A percentile compares a stretch with the other conserved stretches of the same genome.
These are phyloP conservation scores for Tricholoma saponaceum DNA, from an alignment of 768 basidiomycete genomes.

Conservation along the genomic window DNA sequence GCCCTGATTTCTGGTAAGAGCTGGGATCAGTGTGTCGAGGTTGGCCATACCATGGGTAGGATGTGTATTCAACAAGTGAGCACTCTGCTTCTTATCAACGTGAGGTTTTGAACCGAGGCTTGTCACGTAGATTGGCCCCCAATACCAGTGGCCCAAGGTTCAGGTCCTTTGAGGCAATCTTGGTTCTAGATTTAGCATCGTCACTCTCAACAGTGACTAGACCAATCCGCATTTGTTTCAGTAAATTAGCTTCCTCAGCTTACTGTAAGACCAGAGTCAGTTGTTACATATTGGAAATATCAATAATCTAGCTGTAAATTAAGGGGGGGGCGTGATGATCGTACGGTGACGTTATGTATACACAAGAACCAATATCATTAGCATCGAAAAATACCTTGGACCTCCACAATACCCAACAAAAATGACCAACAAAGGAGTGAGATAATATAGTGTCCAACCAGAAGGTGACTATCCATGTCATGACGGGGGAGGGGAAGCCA, in stretches of 20 bases:
- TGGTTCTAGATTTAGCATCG: slow-evolving; percentile 14
- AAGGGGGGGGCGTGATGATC: background rate
- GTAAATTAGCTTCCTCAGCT: slow-evolving; percentile 15
- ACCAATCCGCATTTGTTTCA: slow-evolving; percentile 1
- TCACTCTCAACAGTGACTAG: slow-evolving; percentile 24
- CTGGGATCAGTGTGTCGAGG: slow-evolving; percentile 72
- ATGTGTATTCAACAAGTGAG: slow-evolving; percentile 82
- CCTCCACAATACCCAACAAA: slow-evolving; percentile 4
- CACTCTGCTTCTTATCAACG: background rate
- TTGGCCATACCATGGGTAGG: slow-evolving; percentile 81
- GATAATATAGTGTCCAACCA: background rate
- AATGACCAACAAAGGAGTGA: slow-evolving; percentile 4
- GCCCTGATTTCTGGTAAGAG: slow-evolving; percentile 76
- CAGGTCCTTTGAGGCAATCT: slow-evolving; percentile 27
- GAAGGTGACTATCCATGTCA: slow-evolving; percentile 18
- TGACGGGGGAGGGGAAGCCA: slow-evolving; percentile 64
- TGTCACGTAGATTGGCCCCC: slow-evolving; percentile 39
- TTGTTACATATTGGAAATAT: background rate
- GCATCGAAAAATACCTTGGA: slow-evolving; percentile 2
- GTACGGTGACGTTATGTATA: slow-evolving; percentile 8
- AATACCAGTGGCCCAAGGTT: slow-evolving; percentile 51
- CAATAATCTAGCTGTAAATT: slow-evolving; percentile 1
- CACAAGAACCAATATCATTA: slow-evolving; percentile 1
- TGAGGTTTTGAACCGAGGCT: background rate
- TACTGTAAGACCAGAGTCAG: slow-evolving; percentile 10